A percentile compares a stretch with the other conserved stretches of the same genome.
These are phyloP conservation scores for Vaccinium macrocarpon DNA, from an alignment of 148 eudicot genomes.

Conservation along the genomic window DNA sequence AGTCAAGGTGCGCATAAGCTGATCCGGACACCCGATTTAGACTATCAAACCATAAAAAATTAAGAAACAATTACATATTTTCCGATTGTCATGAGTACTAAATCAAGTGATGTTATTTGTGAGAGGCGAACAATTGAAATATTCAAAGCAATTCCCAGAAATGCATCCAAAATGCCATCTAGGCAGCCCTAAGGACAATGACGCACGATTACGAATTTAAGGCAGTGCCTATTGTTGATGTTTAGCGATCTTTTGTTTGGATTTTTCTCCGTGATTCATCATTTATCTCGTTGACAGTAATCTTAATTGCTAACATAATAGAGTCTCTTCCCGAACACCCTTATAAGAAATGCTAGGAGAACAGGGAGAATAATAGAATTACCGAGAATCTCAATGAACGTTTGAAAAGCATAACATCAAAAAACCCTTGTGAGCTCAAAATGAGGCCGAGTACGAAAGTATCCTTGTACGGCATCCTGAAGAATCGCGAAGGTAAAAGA, in stretches of 20 bases:
- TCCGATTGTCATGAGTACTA: too few species aligned
- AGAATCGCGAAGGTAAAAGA: background rate
- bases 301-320: background rate
- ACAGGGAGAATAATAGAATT: background rate
- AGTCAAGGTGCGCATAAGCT: too few species aligned
- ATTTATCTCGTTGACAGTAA: background rate
- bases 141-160: too few species aligned
- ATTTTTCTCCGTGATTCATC: background rate
- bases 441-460: constrained; percentile 14
- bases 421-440: constrained; percentile 20
- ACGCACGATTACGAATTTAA: too few species aligned
- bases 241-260: background rate
- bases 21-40: too few species aligned
- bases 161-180: too few species aligned
- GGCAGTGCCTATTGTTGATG: background rate
- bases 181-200: too few species aligned
- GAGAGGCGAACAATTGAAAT: too few species aligned
- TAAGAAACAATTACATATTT: too few species aligned
- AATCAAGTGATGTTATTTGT: too few species aligned
- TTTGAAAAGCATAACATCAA: constrained; percentile 20
- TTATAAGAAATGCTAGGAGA: background rate
- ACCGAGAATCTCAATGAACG: constrained; percentile 3
- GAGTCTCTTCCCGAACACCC: background rate
- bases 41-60: too few species aligned
- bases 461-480: constrained; percentile 16